Evolutionary conservation across 768 basidiomycete genomes (phyloP), one percentile per base, ranked within the genome.

Genomic region (Tylopilus rubrobrunneus): DNA sequence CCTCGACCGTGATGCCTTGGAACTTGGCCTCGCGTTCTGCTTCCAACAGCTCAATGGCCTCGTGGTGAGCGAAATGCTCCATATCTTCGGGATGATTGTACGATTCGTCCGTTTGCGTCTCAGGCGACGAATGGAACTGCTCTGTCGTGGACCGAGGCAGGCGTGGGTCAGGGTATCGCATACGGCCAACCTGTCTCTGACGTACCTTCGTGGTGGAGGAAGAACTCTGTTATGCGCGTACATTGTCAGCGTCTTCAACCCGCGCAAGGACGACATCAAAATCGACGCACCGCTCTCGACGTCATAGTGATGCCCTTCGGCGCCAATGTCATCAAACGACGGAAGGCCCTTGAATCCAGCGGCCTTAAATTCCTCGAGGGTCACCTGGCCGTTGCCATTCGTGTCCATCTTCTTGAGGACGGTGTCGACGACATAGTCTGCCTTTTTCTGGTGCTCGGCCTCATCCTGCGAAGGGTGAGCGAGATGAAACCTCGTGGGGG

Each of bases 191-290:
- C 7, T 15, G n/a, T 8, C n/a, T 19, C 6, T 3, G n/a, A 39
- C 73, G 63, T 55, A 87, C 93, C 95, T 83, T 99, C 97, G 72
- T 99, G 97, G 65, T 98, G 95, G 45, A 95, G 77, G 81, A 94
- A 95, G 75, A 95, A 95, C 71, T 96, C 90, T 89, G 49, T 21
- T 5, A 42, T 33, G 36, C n/a, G 19, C 1, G 3, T 23, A 3
- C 15, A 5, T 23, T 21, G 50, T 61, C 34, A 61, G 50, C 36
- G 9, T 19, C n/a, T 39, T 15, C 39, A 27, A 49, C 39, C 19
- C 14, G 5, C 10, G 27, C 29, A 17, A 12, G 41, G 1, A 41
- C 2, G 19, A 43, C 29, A 23, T 29, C 9, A 7, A 33, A 49
- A 19, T 14, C 27, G 15, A 73, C 87, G 61, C 62, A 90, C 89